phyloP scores from a whole-genome alignment of 768 basidiomycete genomes.

The Tephrocybe sp. region DNA sequence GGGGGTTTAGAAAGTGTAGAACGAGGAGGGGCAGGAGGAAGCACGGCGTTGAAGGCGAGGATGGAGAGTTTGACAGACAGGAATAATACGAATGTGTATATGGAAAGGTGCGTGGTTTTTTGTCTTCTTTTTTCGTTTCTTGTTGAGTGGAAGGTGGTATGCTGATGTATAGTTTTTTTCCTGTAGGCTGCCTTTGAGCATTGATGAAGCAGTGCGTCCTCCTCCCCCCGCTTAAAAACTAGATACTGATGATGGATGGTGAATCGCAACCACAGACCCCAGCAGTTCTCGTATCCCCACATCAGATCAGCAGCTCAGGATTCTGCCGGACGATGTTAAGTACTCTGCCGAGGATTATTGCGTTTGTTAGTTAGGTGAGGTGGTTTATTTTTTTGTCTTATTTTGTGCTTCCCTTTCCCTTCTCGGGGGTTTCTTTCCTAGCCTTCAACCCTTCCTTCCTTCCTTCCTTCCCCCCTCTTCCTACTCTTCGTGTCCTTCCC shows the following conservation, averaged over 20 bases:
- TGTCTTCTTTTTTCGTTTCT: not conserved
- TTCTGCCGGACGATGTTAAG: conserved; percentile 81
- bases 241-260: not conserved
- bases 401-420: too few relatives aligned
- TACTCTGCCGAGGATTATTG: conserved; percentile 76
- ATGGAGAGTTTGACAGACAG: conserved; percentile 76
- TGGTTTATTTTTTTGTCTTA: not conserved
- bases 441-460: too few relatives aligned
- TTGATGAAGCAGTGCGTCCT: conserved; percentile 64
- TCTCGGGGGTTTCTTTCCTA: too few relatives aligned
- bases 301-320: conserved; percentile 71
- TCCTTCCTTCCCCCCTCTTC: not conserved
- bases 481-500: conserved; percentile 5
- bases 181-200: conserved; percentile 64
- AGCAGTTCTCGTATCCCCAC: conserved; percentile 60
- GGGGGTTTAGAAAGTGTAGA: not conserved
- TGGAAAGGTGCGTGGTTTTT: conserved; percentile 74
- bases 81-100: conserved; percentile 74
- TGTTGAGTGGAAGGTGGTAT: not conserved
- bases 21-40: conserved; percentile 15
- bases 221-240: too few relatives aligned
- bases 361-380: conserved; percentile 68
- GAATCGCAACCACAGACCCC: conserved; percentile 49
- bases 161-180: not conserved
- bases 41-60: conserved; percentile 66